phyloP scores from a whole-genome alignment of 345 rosid genomes.

The Syzygium aromaticum region DNA sequence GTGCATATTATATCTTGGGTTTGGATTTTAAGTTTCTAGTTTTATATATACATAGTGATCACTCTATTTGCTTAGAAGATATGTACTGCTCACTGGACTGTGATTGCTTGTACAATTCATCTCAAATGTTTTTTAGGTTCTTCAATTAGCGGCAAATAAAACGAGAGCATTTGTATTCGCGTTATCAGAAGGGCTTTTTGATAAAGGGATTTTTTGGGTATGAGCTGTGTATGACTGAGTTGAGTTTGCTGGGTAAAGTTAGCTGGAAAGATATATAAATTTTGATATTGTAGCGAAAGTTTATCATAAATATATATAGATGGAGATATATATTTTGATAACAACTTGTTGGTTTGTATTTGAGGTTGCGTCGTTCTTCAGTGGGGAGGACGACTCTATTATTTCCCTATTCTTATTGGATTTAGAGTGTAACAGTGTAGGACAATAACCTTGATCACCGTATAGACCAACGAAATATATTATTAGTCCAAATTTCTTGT shows the following conservation, averaged over 20 bases:
- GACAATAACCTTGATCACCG: background rate
- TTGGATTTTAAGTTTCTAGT: background rate
- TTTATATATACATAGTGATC: no score
- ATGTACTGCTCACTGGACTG: no score
- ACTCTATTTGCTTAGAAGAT: no score
- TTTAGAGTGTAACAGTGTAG: background rate
- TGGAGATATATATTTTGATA: background rate
- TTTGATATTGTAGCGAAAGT: accelerated
- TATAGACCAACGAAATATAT: background rate
- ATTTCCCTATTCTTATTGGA: background rate
- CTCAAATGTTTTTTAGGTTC: no score
- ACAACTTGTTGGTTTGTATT: background rate
- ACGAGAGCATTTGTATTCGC: no score
- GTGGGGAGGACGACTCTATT: accelerated
- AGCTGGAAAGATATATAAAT: background rate
- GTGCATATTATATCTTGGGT: background rate
- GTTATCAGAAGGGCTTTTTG: no score
- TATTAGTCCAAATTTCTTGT: background rate
- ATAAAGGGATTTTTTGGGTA: no score
- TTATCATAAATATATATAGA: background rate
- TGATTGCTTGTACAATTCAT: no score
- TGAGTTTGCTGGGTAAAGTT: background rate
- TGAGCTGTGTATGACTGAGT: background rate
- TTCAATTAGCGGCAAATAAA: no score
- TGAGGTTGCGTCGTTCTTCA: background rate